A percentile compares a stretch with the other conserved stretches of the same genome.
phyloP scores from a whole-genome alignment of 228 moss, liverwort and hornwort species.

The Sphagnum magellanicum region DNA sequence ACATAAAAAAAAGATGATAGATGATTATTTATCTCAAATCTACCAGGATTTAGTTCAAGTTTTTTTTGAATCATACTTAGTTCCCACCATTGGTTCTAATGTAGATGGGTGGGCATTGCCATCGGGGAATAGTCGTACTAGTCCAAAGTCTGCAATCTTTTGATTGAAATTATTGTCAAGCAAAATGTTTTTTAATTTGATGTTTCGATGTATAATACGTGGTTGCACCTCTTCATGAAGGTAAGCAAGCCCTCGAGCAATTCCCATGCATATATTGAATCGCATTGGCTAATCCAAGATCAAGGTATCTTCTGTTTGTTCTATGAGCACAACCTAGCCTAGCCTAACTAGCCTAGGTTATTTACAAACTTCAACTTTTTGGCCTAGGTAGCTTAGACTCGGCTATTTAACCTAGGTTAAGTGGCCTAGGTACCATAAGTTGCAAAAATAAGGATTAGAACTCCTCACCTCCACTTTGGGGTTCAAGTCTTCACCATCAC shows the following conservation, averaged over 20 bases:
- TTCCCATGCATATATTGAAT: background rate
- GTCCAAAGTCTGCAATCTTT: constrained; percentile 6
- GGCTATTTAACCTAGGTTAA: too few species aligned
- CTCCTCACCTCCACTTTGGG: too few species aligned
- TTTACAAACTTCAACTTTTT: too few species aligned
- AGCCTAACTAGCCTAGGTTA: too few species aligned
- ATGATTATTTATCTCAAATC: too few species aligned
- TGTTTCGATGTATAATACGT: constrained; percentile 2
- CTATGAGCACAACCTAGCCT: background rate
- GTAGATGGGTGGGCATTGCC: background rate
- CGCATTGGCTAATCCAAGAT: background rate
- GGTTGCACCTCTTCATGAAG: constrained; percentile 5
- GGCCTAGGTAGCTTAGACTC: too few species aligned
- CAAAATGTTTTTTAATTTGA: background rate
- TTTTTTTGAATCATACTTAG: background rate
- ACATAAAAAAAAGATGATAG: too few species aligned
- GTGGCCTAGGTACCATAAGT: too few species aligned
- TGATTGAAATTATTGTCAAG: background rate
- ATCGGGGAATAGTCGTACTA: background rate
- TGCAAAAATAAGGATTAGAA: too few species aligned
- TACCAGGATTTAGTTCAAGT: too few species aligned
- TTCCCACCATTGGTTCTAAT: background rate
- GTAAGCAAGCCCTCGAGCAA: constrained; percentile 1
- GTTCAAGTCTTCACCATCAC: too few species aligned
- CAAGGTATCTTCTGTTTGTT: background rate